Percentiles rank a stretch among this genome's conserved stretches.
Evolutionary conservation across 192 early-diverging fungal genomes (phyloP).

Genomic region (Physocladia obscura): DNA sequence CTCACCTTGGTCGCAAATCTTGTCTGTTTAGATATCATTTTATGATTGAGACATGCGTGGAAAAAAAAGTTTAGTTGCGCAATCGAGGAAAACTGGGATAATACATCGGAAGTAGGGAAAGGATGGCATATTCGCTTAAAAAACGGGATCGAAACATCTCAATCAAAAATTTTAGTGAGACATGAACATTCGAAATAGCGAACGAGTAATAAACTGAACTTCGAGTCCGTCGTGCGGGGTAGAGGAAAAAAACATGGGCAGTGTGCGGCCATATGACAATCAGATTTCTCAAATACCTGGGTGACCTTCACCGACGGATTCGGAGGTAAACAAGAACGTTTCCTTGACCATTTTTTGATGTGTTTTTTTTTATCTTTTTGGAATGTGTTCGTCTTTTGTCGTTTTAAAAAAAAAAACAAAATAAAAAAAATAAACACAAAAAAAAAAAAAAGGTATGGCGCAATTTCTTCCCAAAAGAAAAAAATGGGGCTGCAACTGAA

Average conservation of each 20-base stretch:
- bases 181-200: too few relatives aligned
- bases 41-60: too few relatives aligned
- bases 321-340: constrained; percentile 99
- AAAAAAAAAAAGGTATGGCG: background rate
- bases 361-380: background rate
- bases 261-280: too few relatives aligned
- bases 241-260: too few relatives aligned
- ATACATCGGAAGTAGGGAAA: too few relatives aligned
- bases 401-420: background rate
- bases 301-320: constrained; percentile 99
- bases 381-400: background rate
- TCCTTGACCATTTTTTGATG: constrained; percentile 40
- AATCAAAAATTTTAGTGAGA: background rate
- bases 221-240: too few relatives aligned
- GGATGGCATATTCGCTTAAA: background rate
- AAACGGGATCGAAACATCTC: background rate
- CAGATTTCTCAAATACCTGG: too few relatives aligned
- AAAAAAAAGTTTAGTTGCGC: too few relatives aligned
- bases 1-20: constrained; percentile 94
- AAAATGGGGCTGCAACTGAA: too few relatives aligned
- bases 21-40: constrained; percentile 81
- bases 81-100: too few relatives aligned
- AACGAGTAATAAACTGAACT: too few relatives aligned
- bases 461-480: background rate
- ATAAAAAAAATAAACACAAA: background rate